These are phyloP conservation scores for Penicillium sp. DNA, from an alignment of 2,329 filamentous ascomycete genomes.

Conservation along the genomic window DNA sequence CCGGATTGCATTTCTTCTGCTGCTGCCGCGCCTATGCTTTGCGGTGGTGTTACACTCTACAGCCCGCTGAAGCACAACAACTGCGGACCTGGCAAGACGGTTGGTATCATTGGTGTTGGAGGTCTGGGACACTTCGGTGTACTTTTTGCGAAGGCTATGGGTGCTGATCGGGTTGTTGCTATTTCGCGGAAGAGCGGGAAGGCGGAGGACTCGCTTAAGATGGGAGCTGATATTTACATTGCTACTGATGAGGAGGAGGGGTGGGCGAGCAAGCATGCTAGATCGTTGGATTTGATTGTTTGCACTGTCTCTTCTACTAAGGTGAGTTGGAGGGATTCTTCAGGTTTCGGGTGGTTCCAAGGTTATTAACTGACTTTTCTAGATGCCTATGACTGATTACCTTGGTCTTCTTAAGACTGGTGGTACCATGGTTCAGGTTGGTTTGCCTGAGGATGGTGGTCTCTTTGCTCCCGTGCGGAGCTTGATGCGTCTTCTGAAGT, in stretches of 20 bases:
- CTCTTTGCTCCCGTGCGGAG: constrained; percentile 57
- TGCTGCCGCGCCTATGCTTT: constrained; percentile 70
- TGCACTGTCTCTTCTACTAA: constrained; percentile 58
- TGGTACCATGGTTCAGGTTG: constrained; percentile 66
- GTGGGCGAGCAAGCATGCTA: constrained; percentile 52
- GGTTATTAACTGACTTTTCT: neutral
- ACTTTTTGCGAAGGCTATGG: constrained; percentile 69
- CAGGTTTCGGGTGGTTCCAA: no score
- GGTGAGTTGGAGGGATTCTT: constrained; percentile 18
- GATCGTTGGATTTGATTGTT: constrained; percentile 57
- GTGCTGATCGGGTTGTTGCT: constrained; percentile 62
- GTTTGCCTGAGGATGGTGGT: constrained; percentile 60
- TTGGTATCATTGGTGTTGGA: constrained; percentile 72
- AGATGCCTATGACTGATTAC: constrained; percentile 65
- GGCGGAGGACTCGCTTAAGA: constrained; percentile 52
- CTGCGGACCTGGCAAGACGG: constrained; percentile 68
- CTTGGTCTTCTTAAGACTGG: constrained; percentile 59
- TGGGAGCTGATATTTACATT: constrained; percentile 59
- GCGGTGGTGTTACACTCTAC: constrained; percentile 74
- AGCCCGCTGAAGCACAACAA: constrained; percentile 67
- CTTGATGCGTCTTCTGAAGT: constrained; percentile 56
- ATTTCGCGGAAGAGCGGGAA: constrained; percentile 56
- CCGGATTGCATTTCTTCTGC: constrained; percentile 52
- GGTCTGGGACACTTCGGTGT: constrained; percentile 74
- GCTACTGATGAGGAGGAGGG: constrained; percentile 57